Conservation (phyloP, 2,329 filamentous ascomycete genomes). For the Aureobasidium sp. region DNA sequence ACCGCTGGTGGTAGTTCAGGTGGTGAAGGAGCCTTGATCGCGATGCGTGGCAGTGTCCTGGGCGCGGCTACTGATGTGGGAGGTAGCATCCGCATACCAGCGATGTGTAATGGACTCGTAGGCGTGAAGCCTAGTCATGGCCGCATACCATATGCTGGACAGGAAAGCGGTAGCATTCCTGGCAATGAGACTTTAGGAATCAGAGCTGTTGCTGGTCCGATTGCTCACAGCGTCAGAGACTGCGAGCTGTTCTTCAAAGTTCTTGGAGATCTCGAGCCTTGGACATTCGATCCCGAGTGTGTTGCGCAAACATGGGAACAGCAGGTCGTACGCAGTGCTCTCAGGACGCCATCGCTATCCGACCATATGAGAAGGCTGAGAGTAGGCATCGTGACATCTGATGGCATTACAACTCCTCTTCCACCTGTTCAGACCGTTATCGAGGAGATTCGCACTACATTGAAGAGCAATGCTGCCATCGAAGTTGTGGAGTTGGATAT, state of each 20-base stretch:
- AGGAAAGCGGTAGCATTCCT: conserved; percentile 38
- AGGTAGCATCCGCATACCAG: conserved; percentile 44
- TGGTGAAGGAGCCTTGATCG: conserved; percentile 44
- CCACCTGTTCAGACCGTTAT: conserved; percentile 41
- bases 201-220: conserved; percentile 36
- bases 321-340: conserved; percentile 14
- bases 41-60: conserved; percentile 38
- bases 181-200: conserved; percentile 39
- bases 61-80: conserved; percentile 49
- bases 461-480: conserved; percentile 30
- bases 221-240: conserved; percentile 39
- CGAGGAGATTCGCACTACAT: conserved; percentile 33
- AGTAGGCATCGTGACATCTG: conserved; percentile 42
- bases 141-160: conserved; percentile 44
- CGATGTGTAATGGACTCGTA: conserved; percentile 41
- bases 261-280: conserved; percentile 45
- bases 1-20: conserved; percentile 46
- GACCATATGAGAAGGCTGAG: conserved; percentile 18
- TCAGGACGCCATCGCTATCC: not conserved
- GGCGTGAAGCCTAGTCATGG: conserved; percentile 38
- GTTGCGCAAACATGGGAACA: conserved; percentile 30
- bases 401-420: conserved; percentile 43
- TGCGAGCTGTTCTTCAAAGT: conserved; percentile 47
- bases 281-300: conserved; percentile 38
- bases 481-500: conserved; percentile 51